Percentiles rank a stretch among this genome's conserved stretches.
phyloP scores from a whole-genome alignment of 1,284 basidiomycete genomes.

The Exsudoporus floridanus region DNA sequence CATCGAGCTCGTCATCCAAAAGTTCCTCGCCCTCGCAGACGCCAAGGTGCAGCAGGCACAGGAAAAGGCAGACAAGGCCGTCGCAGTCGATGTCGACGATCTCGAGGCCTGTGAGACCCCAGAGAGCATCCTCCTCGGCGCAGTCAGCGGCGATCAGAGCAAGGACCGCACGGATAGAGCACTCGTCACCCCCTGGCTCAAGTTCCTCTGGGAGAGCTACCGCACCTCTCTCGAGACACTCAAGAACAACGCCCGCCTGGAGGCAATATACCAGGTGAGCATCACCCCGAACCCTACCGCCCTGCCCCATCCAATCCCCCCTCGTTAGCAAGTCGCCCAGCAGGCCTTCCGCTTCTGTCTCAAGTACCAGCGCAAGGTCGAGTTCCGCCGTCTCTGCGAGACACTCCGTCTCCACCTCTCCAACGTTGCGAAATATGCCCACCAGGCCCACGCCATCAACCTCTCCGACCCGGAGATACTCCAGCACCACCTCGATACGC shows the following conservation, averaged over 20 bases:
- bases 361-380: conserved; percentile 92
- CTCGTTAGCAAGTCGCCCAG: conserved; percentile 85
- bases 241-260: conserved; percentile 94
- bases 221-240: conserved; percentile 95
- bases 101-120: conserved; percentile 91
- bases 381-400: conserved; percentile 97
- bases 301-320: background rate
- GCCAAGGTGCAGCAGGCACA: conserved; percentile 86
- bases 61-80: conserved; percentile 76
- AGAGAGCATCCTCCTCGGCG: conserved; percentile 85
- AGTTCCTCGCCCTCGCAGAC: conserved; percentile 87
- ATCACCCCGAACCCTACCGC: no score
- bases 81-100: conserved; percentile 82
- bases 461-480: conserved; percentile 95
- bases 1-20: conserved; percentile 90
- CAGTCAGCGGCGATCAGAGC: conserved; percentile 88
- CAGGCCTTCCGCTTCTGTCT: conserved; percentile 98
- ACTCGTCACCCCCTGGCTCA: conserved; percentile 96
- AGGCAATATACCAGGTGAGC: conserved; percentile 90
- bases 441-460: conserved; percentile 98
- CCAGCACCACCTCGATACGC: conserved; percentile 96
- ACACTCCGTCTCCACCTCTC: conserved; percentile 93
- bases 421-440: conserved; percentile 94
- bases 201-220: conserved; percentile 98
- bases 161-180: conserved; percentile 95